phyloP scores from a whole-genome alignment of 106 monocot genomes.

The Narthecium ossifragum region DNA sequence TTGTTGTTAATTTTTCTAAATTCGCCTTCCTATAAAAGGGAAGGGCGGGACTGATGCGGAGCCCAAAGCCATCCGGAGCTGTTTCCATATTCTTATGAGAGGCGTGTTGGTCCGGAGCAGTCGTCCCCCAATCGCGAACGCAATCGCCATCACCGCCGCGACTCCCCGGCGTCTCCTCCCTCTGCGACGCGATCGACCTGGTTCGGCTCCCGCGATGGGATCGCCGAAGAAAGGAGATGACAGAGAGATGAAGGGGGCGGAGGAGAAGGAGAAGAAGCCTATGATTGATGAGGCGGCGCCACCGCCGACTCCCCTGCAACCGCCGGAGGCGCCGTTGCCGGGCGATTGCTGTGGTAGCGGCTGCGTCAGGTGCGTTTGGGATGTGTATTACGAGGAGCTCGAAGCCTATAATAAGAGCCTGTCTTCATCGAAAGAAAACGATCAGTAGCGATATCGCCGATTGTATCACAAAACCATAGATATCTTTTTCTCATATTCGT shows the following conservation, averaged over 20 bases:
- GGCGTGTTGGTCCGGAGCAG: no score
- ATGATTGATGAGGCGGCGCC: not conserved
- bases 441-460: no score
- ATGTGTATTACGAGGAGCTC: conserved; percentile 85
- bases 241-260: not conserved
- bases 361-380: conserved; percentile 88
- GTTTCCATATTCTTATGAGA: no score
- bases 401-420: conserved; percentile 59
- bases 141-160: no score
- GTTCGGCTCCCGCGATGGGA: not conserved
- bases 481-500: no score
- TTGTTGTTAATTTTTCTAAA: no score
- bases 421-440: no score
- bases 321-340: conserved; percentile 78
- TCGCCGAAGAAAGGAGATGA: not conserved
- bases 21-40: no score
- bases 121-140: no score
- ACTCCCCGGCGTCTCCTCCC: not conserved
- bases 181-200: not conserved
- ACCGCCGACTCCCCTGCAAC: conserved; percentile 5
- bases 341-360: conserved; percentile 96
- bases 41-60: no score
- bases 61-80: no score
- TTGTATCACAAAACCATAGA: no score
- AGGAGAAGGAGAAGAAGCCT: not conserved